Base-by-base conservation (phyloP, 306 rosid genomes). In the Clitoria ternatea region DNA sequence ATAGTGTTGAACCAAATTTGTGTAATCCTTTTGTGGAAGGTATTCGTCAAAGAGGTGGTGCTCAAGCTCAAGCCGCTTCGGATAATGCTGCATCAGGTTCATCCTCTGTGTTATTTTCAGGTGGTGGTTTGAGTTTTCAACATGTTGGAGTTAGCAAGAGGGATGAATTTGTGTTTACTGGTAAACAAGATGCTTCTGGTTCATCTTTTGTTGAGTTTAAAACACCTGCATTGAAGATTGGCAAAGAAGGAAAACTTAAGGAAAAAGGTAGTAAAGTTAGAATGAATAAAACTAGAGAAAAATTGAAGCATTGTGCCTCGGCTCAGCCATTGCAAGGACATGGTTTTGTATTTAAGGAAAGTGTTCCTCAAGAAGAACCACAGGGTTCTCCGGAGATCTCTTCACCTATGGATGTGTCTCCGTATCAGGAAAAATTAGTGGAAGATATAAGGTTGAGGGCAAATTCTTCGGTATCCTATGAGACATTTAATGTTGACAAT, bases 361-460 rank as follows among this genome's bases (percentile, higher is more conserved):
- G 66, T 72, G 72, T 62, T 75, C 53, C 79, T 47, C 87, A 78
- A 50, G 87, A 79, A 61, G 79, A 66, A 19, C 14, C 37, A 12
- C 89, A 75, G 75, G 82, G 74, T 47, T 86, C 84, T 13, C 69
- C 68, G 11, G 93, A 86, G 55, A 33, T 78, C 35, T 92, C 64
- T 82, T 94, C 97, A 24, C 99, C 99, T 0, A 91, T 94, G 97
- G 97, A 91, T 23, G 83, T 86, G 72, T 94, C 99, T 43, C 97
- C 97, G 1, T 94, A 91, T 77, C 86, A 69, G 70, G 99, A 91
- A 82, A 87, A 84, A 27, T 57, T 81, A 70, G 83, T 86, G 69
- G 86, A 79, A 71, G 70, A 69, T 59, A 80, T 3, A 17, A 60
- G 45, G 65, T 80, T 83, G 0, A 82, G 94, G 81, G 91, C 83